These are phyloP conservation scores for Erysimum cheiri DNA, from an alignment of 441 rosid species.

Conservation along the genomic window DNA sequence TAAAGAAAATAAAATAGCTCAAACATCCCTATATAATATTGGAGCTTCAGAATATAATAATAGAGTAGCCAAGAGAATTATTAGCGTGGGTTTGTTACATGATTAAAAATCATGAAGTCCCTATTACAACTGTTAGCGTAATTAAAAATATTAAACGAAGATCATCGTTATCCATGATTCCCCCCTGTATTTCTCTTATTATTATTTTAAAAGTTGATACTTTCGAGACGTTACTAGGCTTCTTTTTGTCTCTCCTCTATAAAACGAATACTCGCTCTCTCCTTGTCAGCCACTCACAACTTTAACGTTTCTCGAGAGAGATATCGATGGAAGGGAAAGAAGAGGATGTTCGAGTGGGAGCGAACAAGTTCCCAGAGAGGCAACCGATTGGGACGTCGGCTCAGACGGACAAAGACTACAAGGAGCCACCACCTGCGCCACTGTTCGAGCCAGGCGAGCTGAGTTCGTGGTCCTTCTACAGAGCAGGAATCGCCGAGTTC, in stretches of 20 bases:
- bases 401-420: conserved; percentile 69
- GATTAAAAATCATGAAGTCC: conserved; percentile 22
- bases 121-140: conserved; percentile 7
- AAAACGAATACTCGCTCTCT: conserved; percentile 19
- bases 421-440: conserved; percentile 86
- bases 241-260: conserved; percentile 18
- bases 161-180: conserved; percentile 41
- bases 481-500: conserved; percentile 93
- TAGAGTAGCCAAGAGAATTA: neutral
- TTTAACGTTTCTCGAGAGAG: conserved; percentile 8
- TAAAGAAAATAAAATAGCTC: neutral
- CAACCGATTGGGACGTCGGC: conserved; percentile 48
- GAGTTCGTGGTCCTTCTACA: conserved; percentile 80
- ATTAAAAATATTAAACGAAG: neutral
- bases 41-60: neutral
- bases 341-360: conserved; percentile 50
- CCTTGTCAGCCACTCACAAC: too few relatives aligned
- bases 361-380: conserved; percentile 51
- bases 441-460: conserved; percentile 71
- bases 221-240: conserved; percentile 30
- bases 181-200: too few relatives aligned
- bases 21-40: too few relatives aligned
- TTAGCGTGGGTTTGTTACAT: conserved; percentile 33
- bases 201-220: neutral
- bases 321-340: conserved; percentile 50